These are phyloP conservation scores for Candida sithepensis DNA, from an alignment of 805 yeast genomes.

Conservation along the genomic window DNA sequence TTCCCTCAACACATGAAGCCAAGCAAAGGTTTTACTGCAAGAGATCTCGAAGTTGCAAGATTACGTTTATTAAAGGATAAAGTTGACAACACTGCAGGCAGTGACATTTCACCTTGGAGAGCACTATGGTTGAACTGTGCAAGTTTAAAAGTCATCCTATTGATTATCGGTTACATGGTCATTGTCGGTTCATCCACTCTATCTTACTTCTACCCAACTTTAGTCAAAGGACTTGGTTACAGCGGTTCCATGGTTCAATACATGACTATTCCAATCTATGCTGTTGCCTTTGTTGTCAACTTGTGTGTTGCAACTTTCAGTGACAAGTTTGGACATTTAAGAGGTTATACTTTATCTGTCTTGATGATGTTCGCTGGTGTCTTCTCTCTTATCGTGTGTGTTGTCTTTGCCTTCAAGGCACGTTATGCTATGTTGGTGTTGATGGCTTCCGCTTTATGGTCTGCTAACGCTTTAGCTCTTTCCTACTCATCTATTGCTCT, in stretches of 20 bases:
- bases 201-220: slow-evolving; percentile 58
- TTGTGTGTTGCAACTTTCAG: slow-evolving; percentile 51
- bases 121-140: slow-evolving; percentile 9
- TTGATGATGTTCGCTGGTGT: slow-evolving; percentile 47
- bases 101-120: slow-evolving; percentile 9
- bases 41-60: slow-evolving; percentile 9
- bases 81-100: slow-evolving; percentile 8
- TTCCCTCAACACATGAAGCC: slow-evolving; percentile 18
- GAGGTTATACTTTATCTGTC: slow-evolving; percentile 46
- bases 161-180: slow-evolving; percentile 48
- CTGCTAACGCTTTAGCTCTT: slow-evolving; percentile 54
- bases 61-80: slow-evolving; percentile 2
- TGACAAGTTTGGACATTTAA: slow-evolving; percentile 50
- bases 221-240: slow-evolving; percentile 53
- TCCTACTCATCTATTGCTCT: slow-evolving; percentile 53
- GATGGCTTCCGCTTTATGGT: slow-evolving; percentile 57
- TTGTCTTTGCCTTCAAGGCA: slow-evolving; percentile 27
- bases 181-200: slow-evolving; percentile 37
- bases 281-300: slow-evolving; percentile 36
- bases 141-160: slow-evolving; percentile 6
- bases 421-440: slow-evolving; percentile 57
- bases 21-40: slow-evolving; percentile 7
- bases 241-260: slow-evolving; percentile 46
- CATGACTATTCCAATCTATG: slow-evolving; percentile 58
- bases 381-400: slow-evolving; percentile 8